Base-by-base conservation (phyloP, 2,329 filamentous ascomycete genomes). In the Beauveria pseudobassiana region DNA sequence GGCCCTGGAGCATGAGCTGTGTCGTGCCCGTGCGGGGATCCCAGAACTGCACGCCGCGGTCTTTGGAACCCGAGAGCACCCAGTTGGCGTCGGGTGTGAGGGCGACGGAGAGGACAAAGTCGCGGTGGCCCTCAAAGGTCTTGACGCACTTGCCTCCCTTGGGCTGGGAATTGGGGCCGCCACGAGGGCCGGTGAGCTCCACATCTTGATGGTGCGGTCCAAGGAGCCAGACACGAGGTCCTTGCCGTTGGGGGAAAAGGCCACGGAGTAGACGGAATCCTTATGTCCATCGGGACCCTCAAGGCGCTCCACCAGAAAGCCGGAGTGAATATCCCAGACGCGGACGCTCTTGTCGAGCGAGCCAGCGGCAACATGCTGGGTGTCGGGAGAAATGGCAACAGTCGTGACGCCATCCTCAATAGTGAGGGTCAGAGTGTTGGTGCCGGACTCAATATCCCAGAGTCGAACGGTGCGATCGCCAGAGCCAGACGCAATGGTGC, bases 191-290 rank as follows among this genome's bases (percentile, higher is more conserved):
- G 61, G 84, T 87, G 56, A 99, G 83, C 79, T 97, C 93, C 95
- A 99, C 89, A 98, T 96, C 81, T 97, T 96, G 81, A 98, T 98
- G 0, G 93, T 98, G 82, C 96, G 96, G 74, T 99, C 95, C 68
- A 98, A 79, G 82, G 90, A 96, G 65, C 95, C 95, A 69, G 90
- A 96, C 71, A 98, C 93, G 46, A 99, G 87, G 67, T 96, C 91
- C 69, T 92, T 90, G 64, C 93, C 93, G 69, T 90, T 93, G 30
- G 95, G 95, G 16, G 93, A 93, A 75, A 99, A 99, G 0, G 95
- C 93, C 24, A 99, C 95, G 14, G 89, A 93, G 75, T 98, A 98
- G 24, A 98, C 95, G 68, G 90, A 96, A 65, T 99, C 95, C 76
- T 96, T 96, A 80, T 98, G 95, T 14, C 95, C 95, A 65, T 96